These are phyloP conservation scores for Aegilops umbellulata DNA, from an alignment of 176 grass and related monocot genomes.

Conservation along the genomic window DNA sequence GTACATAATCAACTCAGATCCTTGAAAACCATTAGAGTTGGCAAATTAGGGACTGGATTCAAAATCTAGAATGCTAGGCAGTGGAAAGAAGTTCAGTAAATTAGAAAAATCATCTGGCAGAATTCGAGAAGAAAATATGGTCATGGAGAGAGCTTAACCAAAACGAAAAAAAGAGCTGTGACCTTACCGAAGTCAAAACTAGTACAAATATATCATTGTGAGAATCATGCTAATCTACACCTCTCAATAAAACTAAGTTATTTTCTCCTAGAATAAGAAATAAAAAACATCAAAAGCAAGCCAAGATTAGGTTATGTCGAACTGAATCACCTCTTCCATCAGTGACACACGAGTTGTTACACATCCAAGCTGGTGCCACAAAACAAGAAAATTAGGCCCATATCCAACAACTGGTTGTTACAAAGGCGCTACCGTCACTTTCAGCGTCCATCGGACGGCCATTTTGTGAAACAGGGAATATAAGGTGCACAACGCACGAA, in stretches of 20 bases:
- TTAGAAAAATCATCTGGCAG: neutral
- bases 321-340: too few relatives aligned
- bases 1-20: neutral
- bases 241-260: neutral
- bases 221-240: neutral
- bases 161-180: neutral
- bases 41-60: neutral
- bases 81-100: neutral
- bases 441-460: neutral
- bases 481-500: neutral
- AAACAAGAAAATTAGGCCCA: neutral
- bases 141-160: neutral
- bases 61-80: neutral
- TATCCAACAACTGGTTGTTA: neutral
- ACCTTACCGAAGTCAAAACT: neutral
- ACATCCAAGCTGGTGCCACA: neutral
- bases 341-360: too few relatives aligned
- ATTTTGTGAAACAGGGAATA: neutral
- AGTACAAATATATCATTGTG: neutral
- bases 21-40: neutral
- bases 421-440: neutral
- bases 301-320: neutral
- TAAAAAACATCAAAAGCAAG: neutral
- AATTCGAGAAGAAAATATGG: neutral
- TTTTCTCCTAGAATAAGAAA: neutral